These are phyloP conservation scores for Dactylellina cionopaga DNA, from an alignment of 2,329 filamentous ascomycete genomes.

Conservation along the genomic window DNA sequence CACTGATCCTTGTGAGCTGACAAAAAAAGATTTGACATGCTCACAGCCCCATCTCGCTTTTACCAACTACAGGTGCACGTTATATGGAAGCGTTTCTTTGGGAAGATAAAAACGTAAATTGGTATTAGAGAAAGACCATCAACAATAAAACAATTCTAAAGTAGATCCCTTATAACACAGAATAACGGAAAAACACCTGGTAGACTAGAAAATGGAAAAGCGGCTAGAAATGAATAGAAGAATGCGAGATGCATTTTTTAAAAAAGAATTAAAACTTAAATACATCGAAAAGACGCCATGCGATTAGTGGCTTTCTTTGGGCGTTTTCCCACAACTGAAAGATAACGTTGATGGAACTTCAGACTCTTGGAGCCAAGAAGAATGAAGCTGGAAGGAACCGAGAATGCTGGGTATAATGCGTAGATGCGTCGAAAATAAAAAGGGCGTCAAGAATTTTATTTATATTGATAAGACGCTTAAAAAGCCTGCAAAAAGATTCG, in stretches of 20 bases:
- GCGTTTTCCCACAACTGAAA: slow-evolving; percentile 46
- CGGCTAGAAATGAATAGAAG: slow-evolving; percentile 3
- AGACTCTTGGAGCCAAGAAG: background rate
- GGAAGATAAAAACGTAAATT: slow-evolving; percentile 33
- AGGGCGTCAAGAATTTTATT: slow-evolving; percentile 47
- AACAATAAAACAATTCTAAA: slow-evolving; percentile 51
- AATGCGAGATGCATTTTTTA: slow-evolving; percentile 50
- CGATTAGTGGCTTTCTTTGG: slow-evolving; percentile 40
- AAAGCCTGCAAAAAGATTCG: slow-evolving; percentile 22
- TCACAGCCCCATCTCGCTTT: slow-evolving; percentile 1
- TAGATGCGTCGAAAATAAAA: slow-evolving; percentile 44
- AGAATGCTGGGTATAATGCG: slow-evolving; percentile 52
- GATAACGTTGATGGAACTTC: slow-evolving; percentile 23
- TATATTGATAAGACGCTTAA: slow-evolving; percentile 31
- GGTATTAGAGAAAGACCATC: slow-evolving; percentile 50
- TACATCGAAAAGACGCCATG: slow-evolving; percentile 53
- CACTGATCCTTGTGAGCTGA: slow-evolving; percentile 34
- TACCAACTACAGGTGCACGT: background rate
- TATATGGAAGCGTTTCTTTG: background rate
- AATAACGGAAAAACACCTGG: slow-evolving; percentile 40
- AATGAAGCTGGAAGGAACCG: slow-evolving; percentile 45
- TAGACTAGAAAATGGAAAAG: slow-evolving; percentile 2
- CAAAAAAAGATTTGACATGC: slow-evolving; percentile 30
- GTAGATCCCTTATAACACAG: slow-evolving; percentile 48
- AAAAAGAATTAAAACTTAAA: slow-evolving; percentile 53